Evolutionary conservation across 2,329 filamentous ascomycete genomes (phyloP).

Genomic region (Mollisia scopiformis): DNA sequence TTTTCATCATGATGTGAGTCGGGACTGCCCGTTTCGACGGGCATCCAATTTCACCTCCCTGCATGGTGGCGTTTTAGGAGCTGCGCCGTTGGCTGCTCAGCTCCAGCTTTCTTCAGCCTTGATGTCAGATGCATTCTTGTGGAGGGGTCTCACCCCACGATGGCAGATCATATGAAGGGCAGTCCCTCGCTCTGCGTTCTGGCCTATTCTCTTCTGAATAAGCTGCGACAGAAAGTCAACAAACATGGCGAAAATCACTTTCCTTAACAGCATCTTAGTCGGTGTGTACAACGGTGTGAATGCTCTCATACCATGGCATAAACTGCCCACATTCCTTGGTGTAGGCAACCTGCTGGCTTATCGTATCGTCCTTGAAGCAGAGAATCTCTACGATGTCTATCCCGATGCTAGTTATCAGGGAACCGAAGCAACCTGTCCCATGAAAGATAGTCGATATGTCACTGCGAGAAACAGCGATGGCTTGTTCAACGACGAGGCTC

Average conservation of each 20-base stretch:
- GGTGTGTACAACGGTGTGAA: constrained; percentile 16
- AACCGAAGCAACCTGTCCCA: constrained; percentile 9
- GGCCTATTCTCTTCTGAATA: neutral
- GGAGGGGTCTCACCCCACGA: neutral
- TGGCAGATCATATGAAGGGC: neutral
- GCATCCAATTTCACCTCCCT: neutral
- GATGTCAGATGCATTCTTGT: neutral
- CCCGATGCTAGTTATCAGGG: constrained; percentile 13
- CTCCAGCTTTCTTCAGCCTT: constrained; percentile 1
- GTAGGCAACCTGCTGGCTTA: constrained; percentile 15
- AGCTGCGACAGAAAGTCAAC: neutral
- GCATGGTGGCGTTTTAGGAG: neutral
- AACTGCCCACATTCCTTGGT: constrained; percentile 17
- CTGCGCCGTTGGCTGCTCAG: constrained; percentile 1
- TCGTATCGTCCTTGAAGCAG: constrained; percentile 13
- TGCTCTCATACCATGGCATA: constrained; percentile 15
- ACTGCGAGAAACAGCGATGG: constrained; percentile 18
- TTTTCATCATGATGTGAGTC: neutral
- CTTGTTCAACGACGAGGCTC: constrained; percentile 7
- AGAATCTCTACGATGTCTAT: constrained; percentile 19
- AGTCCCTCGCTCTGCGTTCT: neutral
- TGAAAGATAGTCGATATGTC: constrained; percentile 16
- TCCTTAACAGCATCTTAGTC: constrained; percentile 12
- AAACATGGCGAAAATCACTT: constrained; percentile 1
- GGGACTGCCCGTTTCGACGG: neutral